Percentiles rank a stretch among this genome's conserved stretches.
These are phyloP conservation scores for Penicillium olsonii DNA, from an alignment of 2,329 filamentous ascomycete genomes.

Conservation along the genomic window DNA sequence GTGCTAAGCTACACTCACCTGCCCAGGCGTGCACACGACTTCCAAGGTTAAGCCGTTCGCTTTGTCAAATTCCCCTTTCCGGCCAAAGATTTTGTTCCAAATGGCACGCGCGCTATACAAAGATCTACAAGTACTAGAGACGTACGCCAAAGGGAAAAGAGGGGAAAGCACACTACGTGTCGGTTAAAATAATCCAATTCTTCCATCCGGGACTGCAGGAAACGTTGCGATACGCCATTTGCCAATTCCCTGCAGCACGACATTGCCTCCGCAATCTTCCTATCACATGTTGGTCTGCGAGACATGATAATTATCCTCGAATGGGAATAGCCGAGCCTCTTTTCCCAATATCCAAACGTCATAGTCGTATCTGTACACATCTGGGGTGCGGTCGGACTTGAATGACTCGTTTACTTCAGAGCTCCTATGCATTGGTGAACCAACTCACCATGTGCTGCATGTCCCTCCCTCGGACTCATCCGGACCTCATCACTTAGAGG, in stretches of 20 bases:
- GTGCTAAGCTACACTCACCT: background rate
- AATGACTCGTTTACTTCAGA: background rate
- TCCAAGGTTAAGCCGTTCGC: too few species aligned
- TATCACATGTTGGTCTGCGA: too few species aligned
- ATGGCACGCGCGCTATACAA: background rate
- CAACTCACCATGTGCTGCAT: background rate
- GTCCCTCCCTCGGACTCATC: background rate
- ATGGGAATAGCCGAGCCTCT: background rate
- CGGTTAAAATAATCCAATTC: background rate
- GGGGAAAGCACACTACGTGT: conserved; percentile 4
- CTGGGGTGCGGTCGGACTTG: background rate
- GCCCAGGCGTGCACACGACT: background rate
- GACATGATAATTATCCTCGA: background rate
- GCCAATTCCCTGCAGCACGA: conserved; percentile 5
- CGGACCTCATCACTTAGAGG: background rate
- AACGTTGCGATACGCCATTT: background rate
- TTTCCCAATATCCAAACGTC: background rate
- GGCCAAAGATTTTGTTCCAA: too few species aligned
- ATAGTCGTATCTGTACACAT: background rate
- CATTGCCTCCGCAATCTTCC: background rate
- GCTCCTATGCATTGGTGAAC: background rate
- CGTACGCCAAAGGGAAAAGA: conserved; percentile 4
- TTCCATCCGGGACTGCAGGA: background rate
- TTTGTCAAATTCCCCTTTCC: too few species aligned
- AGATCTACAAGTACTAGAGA: background rate